These are phyloP conservation scores for Kazachstania bromeliacearum DNA, from an alignment of 805 yeast species.

Conservation along the genomic window DNA sequence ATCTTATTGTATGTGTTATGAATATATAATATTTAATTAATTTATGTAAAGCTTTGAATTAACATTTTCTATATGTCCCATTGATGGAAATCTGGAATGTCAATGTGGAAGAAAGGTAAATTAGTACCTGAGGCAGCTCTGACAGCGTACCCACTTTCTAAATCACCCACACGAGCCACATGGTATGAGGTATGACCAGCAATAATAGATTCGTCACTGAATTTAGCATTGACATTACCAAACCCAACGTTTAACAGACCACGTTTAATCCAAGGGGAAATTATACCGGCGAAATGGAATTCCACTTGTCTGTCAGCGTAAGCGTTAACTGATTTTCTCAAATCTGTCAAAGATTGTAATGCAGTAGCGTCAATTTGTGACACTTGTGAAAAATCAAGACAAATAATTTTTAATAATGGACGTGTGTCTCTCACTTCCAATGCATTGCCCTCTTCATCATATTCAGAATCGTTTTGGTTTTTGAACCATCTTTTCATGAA, in stretches of 20 bases:
- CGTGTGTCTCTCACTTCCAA: conserved; percentile 35
- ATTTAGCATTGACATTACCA: conserved; percentile 45
- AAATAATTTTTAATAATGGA: conserved; percentile 62
- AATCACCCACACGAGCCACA: conserved; percentile 13
- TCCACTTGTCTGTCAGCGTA: conserved; percentile 81
- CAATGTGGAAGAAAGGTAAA: conserved; percentile 30
- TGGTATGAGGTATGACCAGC: conserved; percentile 28
- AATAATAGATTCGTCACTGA: conserved; percentile 26
- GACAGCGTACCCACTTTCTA: conserved; percentile 13
- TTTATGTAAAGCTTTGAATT: neutral
- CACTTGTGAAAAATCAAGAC: conserved; percentile 73
- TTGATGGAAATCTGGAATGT: conserved; percentile 27
- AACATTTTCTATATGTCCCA: conserved; percentile 27
- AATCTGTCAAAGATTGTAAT: conserved; percentile 66
- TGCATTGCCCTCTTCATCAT: neutral
- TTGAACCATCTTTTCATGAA: conserved; percentile 16
- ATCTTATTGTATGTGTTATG: conserved; percentile 13
- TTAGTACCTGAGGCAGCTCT: conserved; percentile 26
- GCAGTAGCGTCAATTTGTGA: conserved; percentile 73
- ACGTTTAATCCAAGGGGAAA: conserved; percentile 80
- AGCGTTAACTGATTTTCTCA: conserved; percentile 57
- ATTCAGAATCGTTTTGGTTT: conserved; percentile 17
- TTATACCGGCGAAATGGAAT: conserved; percentile 78
- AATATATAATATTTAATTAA: neutral
- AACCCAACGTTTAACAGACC: conserved; percentile 69